Conservation (phyloP, 306 rosid genomes). For the Acacia acuminata region DNA sequence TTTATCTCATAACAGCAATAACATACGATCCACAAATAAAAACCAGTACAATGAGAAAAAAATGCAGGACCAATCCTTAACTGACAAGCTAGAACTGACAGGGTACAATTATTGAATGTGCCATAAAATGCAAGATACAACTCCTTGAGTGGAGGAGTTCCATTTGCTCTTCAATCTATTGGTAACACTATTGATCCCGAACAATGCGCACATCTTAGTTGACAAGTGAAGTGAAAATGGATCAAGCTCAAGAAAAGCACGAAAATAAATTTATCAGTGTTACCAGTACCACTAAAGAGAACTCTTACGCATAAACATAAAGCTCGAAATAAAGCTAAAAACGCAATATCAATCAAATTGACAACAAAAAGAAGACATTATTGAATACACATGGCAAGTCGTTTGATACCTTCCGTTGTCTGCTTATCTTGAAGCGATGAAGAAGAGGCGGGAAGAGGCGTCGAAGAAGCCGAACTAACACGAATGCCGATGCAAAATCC, state of each 20-base stretch:
- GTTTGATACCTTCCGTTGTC: slow-evolving; percentile 49
- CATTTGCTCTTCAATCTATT: not conserved
- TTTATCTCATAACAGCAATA: slow-evolving; percentile 1
- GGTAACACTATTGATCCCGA: not conserved
- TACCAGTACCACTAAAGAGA: not conserved
- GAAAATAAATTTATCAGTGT: not conserved
- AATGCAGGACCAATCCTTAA: not conserved
- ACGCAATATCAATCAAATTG: not conserved
- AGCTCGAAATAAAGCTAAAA: not conserved
- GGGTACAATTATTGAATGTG: not conserved
- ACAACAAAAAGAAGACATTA: not conserved
- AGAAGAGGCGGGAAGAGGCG: slow-evolving; percentile 31
- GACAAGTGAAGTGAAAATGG: not conserved
- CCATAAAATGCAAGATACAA: not conserved
- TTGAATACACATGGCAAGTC: not conserved
- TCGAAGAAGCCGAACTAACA: slow-evolving; percentile 47
- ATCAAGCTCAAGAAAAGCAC: not conserved
- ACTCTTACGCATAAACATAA: not conserved
- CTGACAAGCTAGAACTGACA: not conserved
- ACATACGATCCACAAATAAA: not conserved
- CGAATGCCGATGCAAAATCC: slow-evolving; percentile 54
- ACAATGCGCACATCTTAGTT: not conserved
- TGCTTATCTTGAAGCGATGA: slow-evolving; percentile 42
- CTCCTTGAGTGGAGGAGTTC: not conserved
- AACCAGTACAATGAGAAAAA: not conserved